Conservation (phyloP, 192 early-diverging fungal genomes). For the Lobosporangium transversale region DNA sequence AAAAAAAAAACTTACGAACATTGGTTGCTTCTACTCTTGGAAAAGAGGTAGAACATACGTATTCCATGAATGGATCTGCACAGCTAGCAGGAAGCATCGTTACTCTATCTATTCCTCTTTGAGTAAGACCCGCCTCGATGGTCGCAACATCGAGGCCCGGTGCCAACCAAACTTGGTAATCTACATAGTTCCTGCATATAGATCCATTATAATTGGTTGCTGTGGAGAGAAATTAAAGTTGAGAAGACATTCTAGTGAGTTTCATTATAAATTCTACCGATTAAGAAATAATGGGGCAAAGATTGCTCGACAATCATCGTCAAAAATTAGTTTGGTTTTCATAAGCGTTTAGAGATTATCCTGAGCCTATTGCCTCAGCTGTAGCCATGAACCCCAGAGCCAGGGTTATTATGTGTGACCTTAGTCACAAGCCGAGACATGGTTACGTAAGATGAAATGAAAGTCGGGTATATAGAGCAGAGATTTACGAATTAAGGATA, state of each 20-base stretch:
- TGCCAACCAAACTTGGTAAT: constrained; percentile 45
- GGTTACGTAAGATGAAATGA: neutral
- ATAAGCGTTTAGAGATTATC: no score
- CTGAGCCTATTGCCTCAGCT: no score
- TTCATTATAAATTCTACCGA: constrained; percentile 9
- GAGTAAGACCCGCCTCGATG: constrained; percentile 14
- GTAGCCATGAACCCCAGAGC: constrained; percentile 13
- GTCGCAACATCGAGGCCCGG: constrained; percentile 20
- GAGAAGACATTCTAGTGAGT: constrained; percentile 14
- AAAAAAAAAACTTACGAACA: neutral
- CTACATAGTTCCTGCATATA: constrained; percentile 33
- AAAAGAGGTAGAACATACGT: constrained; percentile 44
- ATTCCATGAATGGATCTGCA: constrained; percentile 44
- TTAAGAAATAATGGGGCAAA: no score
- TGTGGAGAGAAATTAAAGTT: no score
- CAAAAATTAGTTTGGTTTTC: no score
- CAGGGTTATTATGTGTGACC: constrained; percentile 13
- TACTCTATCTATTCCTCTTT: neutral
- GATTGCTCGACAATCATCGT: constrained; percentile 5
- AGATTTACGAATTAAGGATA: neutral
- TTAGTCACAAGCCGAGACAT: constrained; percentile 27
- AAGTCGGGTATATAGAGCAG: neutral
- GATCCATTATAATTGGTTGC: constrained; percentile 21
- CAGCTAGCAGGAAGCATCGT: constrained; percentile 18
- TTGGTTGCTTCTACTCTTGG: constrained; percentile 20